These are phyloP conservation scores for Paramyrothecium sp. DNA, from an alignment of 2,329 filamentous ascomycete species.

Conservation along the genomic window DNA sequence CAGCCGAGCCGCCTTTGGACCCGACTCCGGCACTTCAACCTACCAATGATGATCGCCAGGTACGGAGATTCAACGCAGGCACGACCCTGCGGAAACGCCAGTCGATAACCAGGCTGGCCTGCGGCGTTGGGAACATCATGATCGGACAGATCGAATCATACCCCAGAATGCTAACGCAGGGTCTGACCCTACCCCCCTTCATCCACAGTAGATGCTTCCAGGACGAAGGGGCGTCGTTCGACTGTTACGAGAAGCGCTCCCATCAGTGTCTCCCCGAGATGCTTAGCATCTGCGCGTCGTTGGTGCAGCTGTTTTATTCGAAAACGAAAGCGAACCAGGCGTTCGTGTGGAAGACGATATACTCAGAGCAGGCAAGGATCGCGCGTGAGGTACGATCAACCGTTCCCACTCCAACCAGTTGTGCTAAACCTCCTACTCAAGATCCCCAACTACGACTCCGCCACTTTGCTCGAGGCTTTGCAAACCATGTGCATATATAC, in stretches of 20 bases:
- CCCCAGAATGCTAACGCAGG: conserved; percentile 14
- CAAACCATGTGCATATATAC: conserved; percentile 10
- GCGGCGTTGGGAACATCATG: conserved; percentile 6
- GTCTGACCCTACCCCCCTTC: conserved; percentile 13
- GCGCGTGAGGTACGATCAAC: conserved; percentile 6
- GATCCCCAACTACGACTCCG: neutral
- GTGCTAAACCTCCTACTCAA: neutral
- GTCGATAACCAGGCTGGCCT: conserved; percentile 2
- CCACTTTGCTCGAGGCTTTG: conserved; percentile 6
- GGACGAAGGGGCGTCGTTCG: neutral
- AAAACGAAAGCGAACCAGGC: conserved; percentile 8
- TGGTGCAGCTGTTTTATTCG: conserved; percentile 13
- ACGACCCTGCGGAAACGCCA: conserved; percentile 4
- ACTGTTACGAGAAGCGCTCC: conserved; percentile 3
- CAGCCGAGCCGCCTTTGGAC: too few species aligned
- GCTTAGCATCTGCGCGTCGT: conserved; percentile 10
- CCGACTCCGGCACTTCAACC: too few species aligned
- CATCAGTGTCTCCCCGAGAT: conserved; percentile 13
- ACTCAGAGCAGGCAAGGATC: conserved; percentile 10
- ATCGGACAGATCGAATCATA: conserved; percentile 15
- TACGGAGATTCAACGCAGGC: conserved; percentile 6
- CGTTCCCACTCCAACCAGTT: neutral
- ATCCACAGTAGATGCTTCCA: conserved; percentile 13
- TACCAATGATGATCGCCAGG: neutral
- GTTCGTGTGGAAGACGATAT: conserved; percentile 16